Percentiles rank a stretch among this genome's conserved stretches.
phyloP scores from a whole-genome alignment of 2,329 filamentous ascomycete genomes.

The Lecanosticta acicola region DNA sequence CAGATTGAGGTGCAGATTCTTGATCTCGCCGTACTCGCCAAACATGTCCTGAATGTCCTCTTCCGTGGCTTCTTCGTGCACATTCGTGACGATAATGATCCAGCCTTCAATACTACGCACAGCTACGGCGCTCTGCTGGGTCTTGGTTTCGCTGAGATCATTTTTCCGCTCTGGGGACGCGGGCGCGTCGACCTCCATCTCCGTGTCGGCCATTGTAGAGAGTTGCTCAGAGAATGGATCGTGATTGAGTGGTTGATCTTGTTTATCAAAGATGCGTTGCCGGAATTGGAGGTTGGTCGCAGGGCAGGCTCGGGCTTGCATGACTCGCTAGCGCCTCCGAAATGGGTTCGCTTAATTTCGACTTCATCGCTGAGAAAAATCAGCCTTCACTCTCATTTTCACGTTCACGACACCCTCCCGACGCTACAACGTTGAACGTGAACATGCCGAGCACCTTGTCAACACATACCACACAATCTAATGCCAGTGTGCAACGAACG shows the following conservation, averaged over 20 bases:
- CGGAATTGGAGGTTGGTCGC: not conserved
- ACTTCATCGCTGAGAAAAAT: too few species aligned
- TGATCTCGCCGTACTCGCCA: constrained; percentile 78
- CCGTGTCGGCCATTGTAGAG: constrained; percentile 31
- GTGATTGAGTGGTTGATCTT: not conserved
- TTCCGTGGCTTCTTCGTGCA: constrained; percentile 81
- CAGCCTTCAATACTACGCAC: constrained; percentile 85
- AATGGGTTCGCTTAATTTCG: constrained; percentile 1
- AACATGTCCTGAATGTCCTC: constrained; percentile 77
- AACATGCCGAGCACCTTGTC: too few species aligned
- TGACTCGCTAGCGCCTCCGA: not conserved
- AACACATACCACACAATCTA: too few species aligned
- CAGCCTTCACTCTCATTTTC: too few species aligned
- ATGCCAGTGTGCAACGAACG: too few species aligned
- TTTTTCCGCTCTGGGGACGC: constrained; percentile 30
- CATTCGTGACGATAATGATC: constrained; percentile 82
- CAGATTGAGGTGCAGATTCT: constrained; percentile 78
- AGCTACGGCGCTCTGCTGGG: constrained; percentile 66
- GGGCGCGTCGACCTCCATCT: constrained; percentile 55
- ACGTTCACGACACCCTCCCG: too few species aligned
- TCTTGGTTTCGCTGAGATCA: constrained; percentile 57
- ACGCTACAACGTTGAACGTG: too few species aligned
- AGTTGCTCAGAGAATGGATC: not conserved
- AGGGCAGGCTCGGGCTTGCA: not conserved
- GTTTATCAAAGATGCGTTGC: not conserved